Percentiles rank a stretch among this genome's conserved stretches.
Conservation (phyloP, 345 rosid genomes). For the Aegle marmelos region DNA sequence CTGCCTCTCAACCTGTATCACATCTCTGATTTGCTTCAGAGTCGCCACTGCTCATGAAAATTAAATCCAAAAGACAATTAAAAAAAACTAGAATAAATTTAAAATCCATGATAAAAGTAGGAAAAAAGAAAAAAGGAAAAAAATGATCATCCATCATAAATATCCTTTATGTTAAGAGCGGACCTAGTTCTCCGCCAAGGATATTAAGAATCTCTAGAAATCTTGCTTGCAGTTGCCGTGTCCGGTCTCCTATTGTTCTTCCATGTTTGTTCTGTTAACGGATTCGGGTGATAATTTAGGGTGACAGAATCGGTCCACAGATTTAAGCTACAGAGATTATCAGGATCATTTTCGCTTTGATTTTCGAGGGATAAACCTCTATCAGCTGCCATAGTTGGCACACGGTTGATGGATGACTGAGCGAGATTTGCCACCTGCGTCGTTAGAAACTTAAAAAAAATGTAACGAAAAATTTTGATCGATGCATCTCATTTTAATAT, state of each 20-base stretch:
- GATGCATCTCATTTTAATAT: too few species aligned
- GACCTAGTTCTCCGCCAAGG: constrained; percentile 30
- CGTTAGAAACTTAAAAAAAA: too few species aligned
- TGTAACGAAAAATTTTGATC: background rate
- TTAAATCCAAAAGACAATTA: background rate
- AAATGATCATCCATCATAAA: background rate
- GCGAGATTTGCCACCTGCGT: background rate
- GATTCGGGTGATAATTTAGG: background rate
- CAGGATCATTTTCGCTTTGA: background rate
- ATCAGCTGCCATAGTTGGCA: background rate
- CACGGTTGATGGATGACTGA: background rate
- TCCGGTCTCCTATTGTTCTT: constrained; percentile 27
- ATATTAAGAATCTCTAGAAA: constrained; percentile 22
- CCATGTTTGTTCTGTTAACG: constrained; percentile 6
- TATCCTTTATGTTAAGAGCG: background rate
- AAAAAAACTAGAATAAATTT: background rate
- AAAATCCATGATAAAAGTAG: background rate
- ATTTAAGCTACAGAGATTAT: background rate
- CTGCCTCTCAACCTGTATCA: constrained; percentile 30
- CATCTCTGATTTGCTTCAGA: constrained; percentile 28
- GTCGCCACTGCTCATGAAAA: constrained; percentile 30
- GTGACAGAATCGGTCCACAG: background rate
- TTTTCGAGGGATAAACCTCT: background rate
- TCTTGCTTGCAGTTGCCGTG: constrained; percentile 23
- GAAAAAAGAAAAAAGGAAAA: background rate